Conservation (phyloP, 2,329 filamentous ascomycete species). For the Colletotrichum cereale region DNA sequence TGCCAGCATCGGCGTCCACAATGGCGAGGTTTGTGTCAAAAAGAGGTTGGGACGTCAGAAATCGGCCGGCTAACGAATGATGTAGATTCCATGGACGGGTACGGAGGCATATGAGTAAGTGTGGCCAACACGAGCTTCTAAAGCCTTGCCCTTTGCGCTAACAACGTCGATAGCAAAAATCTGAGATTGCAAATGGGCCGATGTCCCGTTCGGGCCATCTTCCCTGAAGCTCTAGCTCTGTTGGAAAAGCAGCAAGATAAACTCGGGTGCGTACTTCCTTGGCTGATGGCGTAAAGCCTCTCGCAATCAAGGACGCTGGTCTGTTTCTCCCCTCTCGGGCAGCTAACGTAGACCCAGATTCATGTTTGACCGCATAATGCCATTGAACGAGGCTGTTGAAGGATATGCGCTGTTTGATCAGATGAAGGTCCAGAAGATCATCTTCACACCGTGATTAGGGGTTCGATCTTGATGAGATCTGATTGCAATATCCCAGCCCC, state of each 20-base stretch:
- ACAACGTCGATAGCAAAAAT: slow-evolving; percentile 69
- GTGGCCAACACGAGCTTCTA: neutral
- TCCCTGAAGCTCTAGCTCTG: slow-evolving; percentile 73
- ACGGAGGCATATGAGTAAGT: slow-evolving; percentile 70
- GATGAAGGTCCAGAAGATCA: slow-evolving; percentile 80
- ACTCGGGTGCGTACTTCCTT: slow-evolving; percentile 67
- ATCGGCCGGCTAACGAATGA: neutral
- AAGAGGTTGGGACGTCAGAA: neutral
- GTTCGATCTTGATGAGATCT: neutral
- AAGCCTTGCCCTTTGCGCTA: neutral
- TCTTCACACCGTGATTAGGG: slow-evolving; percentile 68
- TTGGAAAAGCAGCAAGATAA: slow-evolving; percentile 75
- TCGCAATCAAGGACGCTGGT: slow-evolving; percentile 17
- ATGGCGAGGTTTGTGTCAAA: slow-evolving; percentile 68
- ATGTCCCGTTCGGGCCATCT: slow-evolving; percentile 80
- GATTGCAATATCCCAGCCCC: neutral
- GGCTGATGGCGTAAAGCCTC: neutral
- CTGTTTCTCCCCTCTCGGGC: slow-evolving; percentile 8
- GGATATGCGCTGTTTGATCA: slow-evolving; percentile 80
- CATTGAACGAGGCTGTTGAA: slow-evolving; percentile 73
- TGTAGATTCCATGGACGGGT: slow-evolving; percentile 74
- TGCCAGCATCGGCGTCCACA: slow-evolving; percentile 82
- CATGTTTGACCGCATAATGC: slow-evolving; percentile 83
- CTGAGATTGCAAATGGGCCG: slow-evolving; percentile 80
- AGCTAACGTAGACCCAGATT: slow-evolving; percentile 63